A percentile compares a stretch with the other conserved stretches of the same genome.
phyloP scores from a whole-genome alignment of 202 grass and related monocot species.

The Schoenoplectus triqueter region DNA sequence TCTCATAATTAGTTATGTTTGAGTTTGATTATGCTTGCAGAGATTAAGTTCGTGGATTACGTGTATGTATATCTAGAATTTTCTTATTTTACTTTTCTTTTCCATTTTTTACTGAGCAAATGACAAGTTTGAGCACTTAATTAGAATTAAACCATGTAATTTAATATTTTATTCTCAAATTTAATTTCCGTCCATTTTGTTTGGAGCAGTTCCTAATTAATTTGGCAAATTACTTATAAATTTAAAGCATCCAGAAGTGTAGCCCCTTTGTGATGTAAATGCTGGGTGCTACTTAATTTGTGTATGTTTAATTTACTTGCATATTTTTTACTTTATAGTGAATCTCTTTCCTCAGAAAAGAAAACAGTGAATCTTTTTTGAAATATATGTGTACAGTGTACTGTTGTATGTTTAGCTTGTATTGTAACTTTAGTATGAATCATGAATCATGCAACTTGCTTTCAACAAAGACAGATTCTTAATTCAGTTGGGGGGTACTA shows the following conservation, averaged over 20 bases:
- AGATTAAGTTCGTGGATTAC: background rate
- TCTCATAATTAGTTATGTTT: background rate
- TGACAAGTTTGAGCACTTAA: background rate
- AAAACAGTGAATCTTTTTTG: background rate
- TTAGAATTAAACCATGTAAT: background rate
- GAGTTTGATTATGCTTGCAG: background rate
- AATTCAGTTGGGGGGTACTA: conserved; percentile 20
- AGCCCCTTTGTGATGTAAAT: background rate
- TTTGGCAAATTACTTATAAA: background rate
- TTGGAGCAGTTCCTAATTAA: background rate
- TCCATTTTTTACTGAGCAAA: background rate
- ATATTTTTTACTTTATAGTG: background rate
- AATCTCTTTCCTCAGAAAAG: background rate
- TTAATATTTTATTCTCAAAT: background rate
- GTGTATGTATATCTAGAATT: background rate
- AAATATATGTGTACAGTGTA: background rate
- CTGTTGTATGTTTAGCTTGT: conserved; percentile 1
- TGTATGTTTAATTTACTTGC: background rate
- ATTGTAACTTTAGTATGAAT: background rate
- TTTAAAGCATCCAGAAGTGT: background rate
- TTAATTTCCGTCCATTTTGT: background rate
- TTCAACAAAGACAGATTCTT: conserved; percentile 4
- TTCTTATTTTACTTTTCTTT: background rate
- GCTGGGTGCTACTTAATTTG: background rate
- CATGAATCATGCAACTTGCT: conserved; percentile 23